Percentiles rank a stretch among this genome's conserved stretches.
phyloP scores from a whole-genome alignment of 2,329 filamentous ascomycete species.

The Colletotrichum eleusines region DNA sequence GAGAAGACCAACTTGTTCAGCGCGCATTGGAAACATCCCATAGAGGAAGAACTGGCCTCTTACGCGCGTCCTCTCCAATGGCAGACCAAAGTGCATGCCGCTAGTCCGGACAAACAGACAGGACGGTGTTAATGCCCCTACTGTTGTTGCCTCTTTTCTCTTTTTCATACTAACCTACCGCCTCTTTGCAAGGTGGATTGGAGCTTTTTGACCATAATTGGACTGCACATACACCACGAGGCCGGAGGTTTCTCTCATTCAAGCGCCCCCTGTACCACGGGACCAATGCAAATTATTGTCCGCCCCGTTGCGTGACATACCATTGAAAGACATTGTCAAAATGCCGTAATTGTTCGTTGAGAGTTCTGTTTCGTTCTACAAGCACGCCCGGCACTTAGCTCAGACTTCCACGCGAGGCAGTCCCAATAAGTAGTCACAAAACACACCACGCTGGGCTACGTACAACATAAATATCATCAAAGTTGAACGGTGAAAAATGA shows the following conservation, averaged over 20 bases:
- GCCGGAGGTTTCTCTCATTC: not conserved
- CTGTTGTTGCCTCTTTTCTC: not conserved
- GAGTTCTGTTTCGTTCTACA: not conserved
- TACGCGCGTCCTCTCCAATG: too few relatives aligned
- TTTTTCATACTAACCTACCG: not conserved
- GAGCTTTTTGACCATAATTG: not conserved
- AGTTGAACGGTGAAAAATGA: too few relatives aligned
- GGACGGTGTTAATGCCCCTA: not conserved
- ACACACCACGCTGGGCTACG: not conserved
- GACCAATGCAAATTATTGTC: not conserved
- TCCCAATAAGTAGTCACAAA: not conserved
- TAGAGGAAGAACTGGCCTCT: not conserved
- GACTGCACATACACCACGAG: not conserved
- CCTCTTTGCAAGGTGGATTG: not conserved
- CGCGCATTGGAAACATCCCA: accelerated
- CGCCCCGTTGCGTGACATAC: constrained; percentile 5
- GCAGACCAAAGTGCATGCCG: not conserved
- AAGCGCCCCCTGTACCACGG: not conserved
- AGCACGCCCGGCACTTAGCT: not conserved
- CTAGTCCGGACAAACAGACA: not conserved
- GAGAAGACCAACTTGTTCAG: not conserved
- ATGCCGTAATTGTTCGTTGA: not conserved
- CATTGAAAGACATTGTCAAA: constrained; percentile 15
- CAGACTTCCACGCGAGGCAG: not conserved
- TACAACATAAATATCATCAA: not conserved